Base-by-base conservation (phyloP, 768 basidiomycete genomes). In the Termitomyces sp. region DNA sequence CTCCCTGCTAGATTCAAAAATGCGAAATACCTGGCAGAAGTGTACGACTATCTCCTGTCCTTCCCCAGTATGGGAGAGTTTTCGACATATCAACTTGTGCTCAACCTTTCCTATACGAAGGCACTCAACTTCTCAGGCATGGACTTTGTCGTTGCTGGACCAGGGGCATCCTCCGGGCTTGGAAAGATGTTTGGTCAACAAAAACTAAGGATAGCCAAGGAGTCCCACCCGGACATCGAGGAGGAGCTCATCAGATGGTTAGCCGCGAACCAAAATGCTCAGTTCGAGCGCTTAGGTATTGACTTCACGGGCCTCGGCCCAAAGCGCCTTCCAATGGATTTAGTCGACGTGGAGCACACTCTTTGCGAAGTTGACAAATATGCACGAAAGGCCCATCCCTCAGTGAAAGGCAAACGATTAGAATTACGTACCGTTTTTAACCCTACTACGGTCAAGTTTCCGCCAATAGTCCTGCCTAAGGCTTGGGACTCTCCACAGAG, bases 331-430 rank as follows among this genome's bases (percentile, higher is more conserved):
- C 79, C 80, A 7, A 81, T 87, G 75, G 76, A 78, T 61, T 71
- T 89, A 49, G 81, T 83, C 38, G 90, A 92, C 66, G 73, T 91
- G 53, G 90, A 92, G 71, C 90, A 92, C 66, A 75, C 84, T 1
- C 70, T 91, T 15, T 92, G 90, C 70, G 90, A 92, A 66, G 75
- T 86, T 45, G 87, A 90, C 71, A 89, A 91, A 65, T 91, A 91
- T 64, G 75, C 82, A 42, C 85, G 89, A 46, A 71, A 71, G n/a
- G 73, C 69, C 19, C 79, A 83, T 66, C 80, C 82, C 3, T 41
- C 68, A 11, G 64, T 84, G 55, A 75, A 71, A 55, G 78, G 75
- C 31, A 71, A 64, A 44, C 73, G 80, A 44, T 71, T 62, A 17
- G 63, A 77, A 54, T 63, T 81, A 33, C 70, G 67, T 5, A 72